These are phyloP conservation scores for Warburgia ugandensis DNA, from an alignment of 164 flowering plant species.

Conservation along the genomic window DNA sequence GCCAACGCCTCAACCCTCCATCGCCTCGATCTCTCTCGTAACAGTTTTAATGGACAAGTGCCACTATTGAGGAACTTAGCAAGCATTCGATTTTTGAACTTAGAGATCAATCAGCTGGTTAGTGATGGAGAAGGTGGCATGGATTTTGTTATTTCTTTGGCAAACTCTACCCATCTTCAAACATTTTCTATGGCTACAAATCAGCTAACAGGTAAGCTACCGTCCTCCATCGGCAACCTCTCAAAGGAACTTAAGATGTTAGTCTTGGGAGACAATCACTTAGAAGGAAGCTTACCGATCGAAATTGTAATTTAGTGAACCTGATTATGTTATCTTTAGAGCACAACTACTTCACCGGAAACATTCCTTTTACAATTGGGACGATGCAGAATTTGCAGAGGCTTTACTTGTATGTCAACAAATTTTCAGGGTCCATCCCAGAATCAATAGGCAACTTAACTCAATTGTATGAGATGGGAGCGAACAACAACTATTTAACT, in stretches of 20 bases:
- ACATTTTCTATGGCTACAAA: conserved; percentile 6
- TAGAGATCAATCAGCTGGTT: conserved; percentile 6
- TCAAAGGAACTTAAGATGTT: conserved; percentile 6
- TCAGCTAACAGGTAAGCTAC: conserved; percentile 8
- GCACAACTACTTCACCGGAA: conserved; percentile 6
- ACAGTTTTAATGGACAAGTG: conserved; percentile 8
- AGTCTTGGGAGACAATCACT: conserved; percentile 7
- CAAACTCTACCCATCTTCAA: conserved; percentile 6
- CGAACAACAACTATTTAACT: background rate
- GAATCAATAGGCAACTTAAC: background rate
- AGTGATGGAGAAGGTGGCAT: conserved; percentile 7
- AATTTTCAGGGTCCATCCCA: conserved; percentile 1
- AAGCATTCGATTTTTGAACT: background rate
- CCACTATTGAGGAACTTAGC: conserved; percentile 7
- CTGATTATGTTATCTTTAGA: conserved; percentile 4
- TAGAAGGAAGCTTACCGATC: conserved; percentile 11
- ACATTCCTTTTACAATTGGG: conserved; percentile 6
- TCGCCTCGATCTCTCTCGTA: conserved; percentile 4
- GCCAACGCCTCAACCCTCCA: conserved; percentile 11
- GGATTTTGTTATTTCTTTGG: conserved; percentile 11
- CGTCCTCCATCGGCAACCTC: conserved; percentile 10
- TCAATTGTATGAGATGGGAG: background rate
- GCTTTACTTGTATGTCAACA: background rate
- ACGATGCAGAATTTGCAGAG: background rate
- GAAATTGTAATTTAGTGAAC: conserved; percentile 7